A percentile compares a stretch with the other conserved stretches of the same genome.
These are phyloP conservation scores for Torulaspora quercuum DNA, from an alignment of 805 yeast species.

Conservation along the genomic window DNA sequence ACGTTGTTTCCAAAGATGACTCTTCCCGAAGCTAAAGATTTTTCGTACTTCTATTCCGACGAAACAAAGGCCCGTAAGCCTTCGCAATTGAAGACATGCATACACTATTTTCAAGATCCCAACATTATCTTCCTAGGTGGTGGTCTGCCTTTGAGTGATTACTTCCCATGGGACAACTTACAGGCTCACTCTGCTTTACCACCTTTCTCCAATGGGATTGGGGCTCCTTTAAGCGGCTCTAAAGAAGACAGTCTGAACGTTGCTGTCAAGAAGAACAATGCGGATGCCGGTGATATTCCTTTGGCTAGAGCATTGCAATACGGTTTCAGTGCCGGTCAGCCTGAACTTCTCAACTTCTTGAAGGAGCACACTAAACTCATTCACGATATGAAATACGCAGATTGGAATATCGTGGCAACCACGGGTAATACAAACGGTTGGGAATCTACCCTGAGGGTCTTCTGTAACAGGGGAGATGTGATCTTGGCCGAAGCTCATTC, in stretches of 20 bases:
- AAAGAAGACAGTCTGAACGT: slow-evolving; percentile 29
- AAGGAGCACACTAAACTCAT: slow-evolving; percentile 67
- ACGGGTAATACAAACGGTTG: slow-evolving; percentile 89
- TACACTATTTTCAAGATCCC: slow-evolving; percentile 70
- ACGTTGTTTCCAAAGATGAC: slow-evolving; percentile 19
- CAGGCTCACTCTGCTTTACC: slow-evolving; percentile 70
- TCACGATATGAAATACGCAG: slow-evolving; percentile 47
- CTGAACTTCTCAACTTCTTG: slow-evolving; percentile 62
- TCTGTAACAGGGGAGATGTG: slow-evolving; percentile 75
- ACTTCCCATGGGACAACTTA: slow-evolving; percentile 86
- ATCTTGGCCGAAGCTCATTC: slow-evolving; percentile 77
- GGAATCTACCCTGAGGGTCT: slow-evolving; percentile 78
- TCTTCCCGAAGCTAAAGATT: slow-evolving; percentile 57
- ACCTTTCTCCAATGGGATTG: slow-evolving; percentile 77
- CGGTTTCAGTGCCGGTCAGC: slow-evolving; percentile 80
- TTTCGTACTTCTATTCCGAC: slow-evolving; percentile 67
- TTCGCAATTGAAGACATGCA: slow-evolving; percentile 81
- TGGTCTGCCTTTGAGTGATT: slow-evolving; percentile 86
- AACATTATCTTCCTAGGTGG: slow-evolving; percentile 88
- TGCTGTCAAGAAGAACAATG: slow-evolving; percentile 34
- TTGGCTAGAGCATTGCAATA: slow-evolving; percentile 87
- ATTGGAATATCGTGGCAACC: slow-evolving; percentile 70
- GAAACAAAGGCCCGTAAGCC: slow-evolving; percentile 75
- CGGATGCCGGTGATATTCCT: slow-evolving; percentile 59
- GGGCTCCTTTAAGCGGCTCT: slow-evolving; percentile 46